Evolutionary conservation across 2,329 filamentous ascomycete genomes (phyloP).

Genomic region (Tolypocladium inflatum): DNA sequence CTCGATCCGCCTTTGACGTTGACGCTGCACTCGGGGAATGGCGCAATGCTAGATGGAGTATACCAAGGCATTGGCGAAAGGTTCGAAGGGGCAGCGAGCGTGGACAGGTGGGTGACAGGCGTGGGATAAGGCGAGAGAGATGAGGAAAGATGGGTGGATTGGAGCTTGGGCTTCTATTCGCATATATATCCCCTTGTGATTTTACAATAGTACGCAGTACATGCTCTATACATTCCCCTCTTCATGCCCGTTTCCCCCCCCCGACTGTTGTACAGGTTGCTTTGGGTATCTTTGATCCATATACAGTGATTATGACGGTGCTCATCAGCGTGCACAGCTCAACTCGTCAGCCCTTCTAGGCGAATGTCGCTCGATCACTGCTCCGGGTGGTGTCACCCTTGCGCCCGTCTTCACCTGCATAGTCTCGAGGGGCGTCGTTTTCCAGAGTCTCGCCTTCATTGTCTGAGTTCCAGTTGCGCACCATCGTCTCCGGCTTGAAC

Average conservation of each 20-base stretch:
- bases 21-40: not conserved
- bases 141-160: not conserved
- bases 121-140: not conserved
- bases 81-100: not conserved
- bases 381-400: not conserved
- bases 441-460: not conserved
- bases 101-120: not conserved
- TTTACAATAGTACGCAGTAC: not conserved
- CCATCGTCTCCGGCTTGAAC: slow-evolving; percentile 6
- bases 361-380: not conserved
- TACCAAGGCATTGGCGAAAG: not conserved
- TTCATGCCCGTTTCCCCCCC: not conserved
- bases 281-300: not conserved
- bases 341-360: not conserved
- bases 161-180: not conserved
- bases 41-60: not conserved
- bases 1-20: not conserved
- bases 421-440: not conserved
- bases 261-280: not conserved
- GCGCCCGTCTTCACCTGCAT: not conserved
- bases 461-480: not conserved
- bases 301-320: not conserved
- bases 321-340: not conserved
- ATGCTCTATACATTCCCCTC: not conserved
- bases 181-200: not conserved